Conservation (phyloP, 352 stramenopile genomes). For the Achlya hypogyna region DNA sequence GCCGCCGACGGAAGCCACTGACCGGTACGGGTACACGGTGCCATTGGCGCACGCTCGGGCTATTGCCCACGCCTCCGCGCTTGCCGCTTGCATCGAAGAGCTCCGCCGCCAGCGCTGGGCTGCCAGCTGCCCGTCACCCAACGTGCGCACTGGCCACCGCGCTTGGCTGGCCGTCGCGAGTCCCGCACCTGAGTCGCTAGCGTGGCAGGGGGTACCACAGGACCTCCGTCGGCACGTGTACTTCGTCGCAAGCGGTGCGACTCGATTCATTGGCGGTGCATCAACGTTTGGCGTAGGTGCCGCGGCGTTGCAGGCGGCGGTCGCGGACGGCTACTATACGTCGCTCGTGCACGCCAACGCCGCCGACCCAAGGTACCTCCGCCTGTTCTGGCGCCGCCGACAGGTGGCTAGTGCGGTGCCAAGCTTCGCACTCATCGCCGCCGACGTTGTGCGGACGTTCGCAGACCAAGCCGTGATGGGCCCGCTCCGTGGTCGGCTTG, state of each 20-base stretch:
- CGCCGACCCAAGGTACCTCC: background rate
- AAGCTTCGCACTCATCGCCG: background rate
- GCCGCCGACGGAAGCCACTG: background rate
- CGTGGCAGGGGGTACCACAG: background rate
- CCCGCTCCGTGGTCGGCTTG: background rate
- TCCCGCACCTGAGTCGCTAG: background rate
- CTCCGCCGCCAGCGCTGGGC: background rate
- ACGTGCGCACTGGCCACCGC: too few relatives aligned
- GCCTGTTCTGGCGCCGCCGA: background rate
- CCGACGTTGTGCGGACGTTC: constrained; percentile 15
- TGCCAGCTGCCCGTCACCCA: too few relatives aligned
- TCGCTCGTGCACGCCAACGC: background rate
- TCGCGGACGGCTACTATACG: background rate
- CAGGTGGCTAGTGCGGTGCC: background rate
- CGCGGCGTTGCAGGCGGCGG: background rate
- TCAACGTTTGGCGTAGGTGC: background rate
- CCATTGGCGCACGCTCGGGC: background rate
- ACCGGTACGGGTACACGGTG: background rate
- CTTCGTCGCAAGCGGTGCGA: constrained; percentile 5
- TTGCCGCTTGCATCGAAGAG: background rate
- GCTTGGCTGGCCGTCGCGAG: background rate
- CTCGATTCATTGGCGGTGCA: background rate
- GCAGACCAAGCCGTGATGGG: constrained; percentile 9
- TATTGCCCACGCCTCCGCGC: background rate
- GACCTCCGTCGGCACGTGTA: background rate